phyloP scores from a whole-genome alignment of 2,329 filamentous ascomycete genomes.

The Blastomyces gilchristii region DNA sequence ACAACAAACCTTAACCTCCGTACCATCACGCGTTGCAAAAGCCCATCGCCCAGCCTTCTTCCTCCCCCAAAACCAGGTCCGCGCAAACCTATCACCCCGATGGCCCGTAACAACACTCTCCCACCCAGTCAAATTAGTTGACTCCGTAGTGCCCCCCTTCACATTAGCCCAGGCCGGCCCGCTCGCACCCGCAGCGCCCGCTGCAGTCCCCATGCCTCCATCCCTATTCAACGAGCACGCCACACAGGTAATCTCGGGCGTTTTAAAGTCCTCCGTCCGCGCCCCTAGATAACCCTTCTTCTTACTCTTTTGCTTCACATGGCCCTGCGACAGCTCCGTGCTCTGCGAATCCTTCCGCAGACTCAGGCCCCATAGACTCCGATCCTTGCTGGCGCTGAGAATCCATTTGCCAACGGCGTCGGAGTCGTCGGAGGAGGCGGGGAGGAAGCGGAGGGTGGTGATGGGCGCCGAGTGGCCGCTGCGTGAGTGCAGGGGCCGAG shows the following conservation, averaged over 20 bases:
- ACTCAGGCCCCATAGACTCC: conserved; percentile 94
- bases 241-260: conserved; percentile 82
- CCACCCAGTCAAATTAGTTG: conserved; percentile 78
- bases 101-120: conserved; percentile 95
- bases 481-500: conserved; percentile 72
- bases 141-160: conserved; percentile 55
- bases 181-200: conserved; percentile 47
- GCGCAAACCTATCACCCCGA: conserved; percentile 67
- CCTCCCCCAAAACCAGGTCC: conserved; percentile 97
- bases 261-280: conserved; percentile 53
- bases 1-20: conserved; percentile 52
- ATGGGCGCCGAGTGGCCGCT: conserved; percentile 84
- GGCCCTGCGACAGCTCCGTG: conserved; percentile 83
- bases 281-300: conserved; percentile 40
- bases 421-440: conserved; percentile 77
- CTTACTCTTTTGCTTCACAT: conserved; percentile 77
- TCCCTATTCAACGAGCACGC: conserved; percentile 89
- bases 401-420: conserved; percentile 90
- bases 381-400: conserved; percentile 76
- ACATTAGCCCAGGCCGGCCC: conserved; percentile 76
- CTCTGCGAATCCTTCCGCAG: conserved; percentile 89
- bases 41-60: conserved; percentile 90
- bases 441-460: conserved; percentile 72
- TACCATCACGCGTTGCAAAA: conserved; percentile 72
- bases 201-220: conserved; percentile 68